phyloP scores from a whole-genome alignment of 305 asterid genomes.

The Striga hermonthica region DNA sequence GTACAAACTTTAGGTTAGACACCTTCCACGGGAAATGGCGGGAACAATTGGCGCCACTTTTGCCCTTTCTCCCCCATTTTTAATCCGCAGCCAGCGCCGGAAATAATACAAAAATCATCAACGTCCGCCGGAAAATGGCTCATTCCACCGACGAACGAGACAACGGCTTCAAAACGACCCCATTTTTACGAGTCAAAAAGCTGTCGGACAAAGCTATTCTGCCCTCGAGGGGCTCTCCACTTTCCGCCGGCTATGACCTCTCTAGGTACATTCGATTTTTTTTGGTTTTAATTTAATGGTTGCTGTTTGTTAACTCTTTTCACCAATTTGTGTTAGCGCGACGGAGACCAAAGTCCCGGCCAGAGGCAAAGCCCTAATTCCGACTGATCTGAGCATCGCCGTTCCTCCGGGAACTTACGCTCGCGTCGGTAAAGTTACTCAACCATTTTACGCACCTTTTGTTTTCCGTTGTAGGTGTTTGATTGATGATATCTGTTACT shows the following conservation, averaged over 20 bases:
- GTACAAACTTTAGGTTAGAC: no score
- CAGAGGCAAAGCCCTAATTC: constrained; percentile 62
- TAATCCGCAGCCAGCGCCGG: neutral
- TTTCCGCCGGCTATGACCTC: constrained; percentile 71
- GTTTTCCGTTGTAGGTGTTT: no score
- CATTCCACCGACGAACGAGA: constrained; percentile 26
- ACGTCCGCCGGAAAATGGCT: constrained; percentile 21
- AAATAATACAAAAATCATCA: neutral
- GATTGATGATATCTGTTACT: no score
- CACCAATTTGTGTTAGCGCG: constrained; percentile 36
- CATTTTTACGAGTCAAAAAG: constrained; percentile 51
- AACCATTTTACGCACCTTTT: neutral
- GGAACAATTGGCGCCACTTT: constrained; percentile 55
- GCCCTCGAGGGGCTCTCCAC: constrained; percentile 56
- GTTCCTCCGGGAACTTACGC: constrained; percentile 67
- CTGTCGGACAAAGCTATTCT: constrained; percentile 60
- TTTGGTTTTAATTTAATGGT: no score
- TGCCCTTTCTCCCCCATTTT: constrained; percentile 32
- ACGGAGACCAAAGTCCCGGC: constrained; percentile 53
- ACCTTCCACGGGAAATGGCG: constrained; percentile 36
- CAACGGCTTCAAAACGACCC: constrained; percentile 6
- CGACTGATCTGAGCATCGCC: constrained; percentile 66
- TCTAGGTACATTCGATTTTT: constrained; percentile 45
- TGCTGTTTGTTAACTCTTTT: neutral
- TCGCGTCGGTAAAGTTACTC: constrained; percentile 48